These are phyloP conservation scores for Leptosphaerulina australis DNA, from an alignment of 2,329 filamentous ascomycete genomes.

Conservation along the genomic window DNA sequence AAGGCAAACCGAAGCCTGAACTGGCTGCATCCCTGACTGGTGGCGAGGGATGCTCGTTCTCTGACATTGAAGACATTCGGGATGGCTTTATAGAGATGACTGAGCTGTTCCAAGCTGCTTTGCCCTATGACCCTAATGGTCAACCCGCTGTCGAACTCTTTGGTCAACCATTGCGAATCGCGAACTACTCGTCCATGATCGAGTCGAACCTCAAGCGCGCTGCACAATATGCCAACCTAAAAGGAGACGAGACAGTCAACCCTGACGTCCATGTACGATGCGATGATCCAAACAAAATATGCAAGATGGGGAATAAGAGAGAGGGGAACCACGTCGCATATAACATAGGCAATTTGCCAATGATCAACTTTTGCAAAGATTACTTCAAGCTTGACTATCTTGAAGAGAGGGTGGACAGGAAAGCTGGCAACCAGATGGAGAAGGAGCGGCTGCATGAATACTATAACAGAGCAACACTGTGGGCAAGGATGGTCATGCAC, in stretches of 20 bases:
- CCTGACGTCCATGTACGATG: constrained; percentile 44
- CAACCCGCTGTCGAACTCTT: constrained; percentile 41
- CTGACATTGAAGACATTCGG: constrained; percentile 36
- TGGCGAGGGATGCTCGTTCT: constrained; percentile 38
- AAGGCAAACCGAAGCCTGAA: constrained; percentile 19
- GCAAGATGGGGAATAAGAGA: constrained; percentile 33
- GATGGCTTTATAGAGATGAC: constrained; percentile 45
- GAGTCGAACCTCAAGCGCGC: constrained; percentile 37
- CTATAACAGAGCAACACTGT: constrained; percentile 44
- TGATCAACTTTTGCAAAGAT: constrained; percentile 42
- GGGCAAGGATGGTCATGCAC: constrained; percentile 47
- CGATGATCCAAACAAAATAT: constrained; percentile 41
- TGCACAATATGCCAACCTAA: constrained; percentile 35
- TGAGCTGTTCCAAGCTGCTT: constrained; percentile 33
- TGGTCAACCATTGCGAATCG: constrained; percentile 26
- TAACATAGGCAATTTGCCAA: constrained; percentile 46
- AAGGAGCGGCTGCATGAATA: constrained; percentile 37
- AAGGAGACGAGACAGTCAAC: constrained; percentile 32
- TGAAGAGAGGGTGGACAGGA: constrained; percentile 32
- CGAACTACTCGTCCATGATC: constrained; percentile 40
- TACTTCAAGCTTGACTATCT: constrained; percentile 39
- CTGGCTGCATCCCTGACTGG: constrained; percentile 38
- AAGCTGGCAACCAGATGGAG: constrained; percentile 29
- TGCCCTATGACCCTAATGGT: constrained; percentile 29
- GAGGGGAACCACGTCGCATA: constrained; percentile 42